Evolutionary conservation across 1,139 yeast species (phyloP).

Genomic region (Blastobotrys indianensis): DNA sequence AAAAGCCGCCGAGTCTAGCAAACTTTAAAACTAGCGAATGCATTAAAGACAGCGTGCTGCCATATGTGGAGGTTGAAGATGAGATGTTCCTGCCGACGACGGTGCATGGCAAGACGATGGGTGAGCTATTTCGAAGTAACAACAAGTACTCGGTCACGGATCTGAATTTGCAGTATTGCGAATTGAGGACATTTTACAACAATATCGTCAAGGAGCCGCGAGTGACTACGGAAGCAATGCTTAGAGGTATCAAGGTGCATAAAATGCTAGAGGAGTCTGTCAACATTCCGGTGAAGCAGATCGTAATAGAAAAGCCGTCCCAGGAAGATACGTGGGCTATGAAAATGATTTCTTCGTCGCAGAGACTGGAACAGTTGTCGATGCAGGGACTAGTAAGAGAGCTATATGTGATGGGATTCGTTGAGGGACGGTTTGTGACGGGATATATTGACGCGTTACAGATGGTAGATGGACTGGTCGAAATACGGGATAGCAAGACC

Average conservation of each 20-base stretch:
- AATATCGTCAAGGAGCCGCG: conserved; percentile 9
- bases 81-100: conserved; percentile 8
- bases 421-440: conserved; percentile 22
- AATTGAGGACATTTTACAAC: conserved; percentile 23
- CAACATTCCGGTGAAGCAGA: conserved; percentile 10
- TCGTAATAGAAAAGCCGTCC: conserved; percentile 9
- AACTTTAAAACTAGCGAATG: no score
- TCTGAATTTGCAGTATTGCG: conserved; percentile 28
- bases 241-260: conserved; percentile 28
- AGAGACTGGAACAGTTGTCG: conserved; percentile 5
- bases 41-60: no score
- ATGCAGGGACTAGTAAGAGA: conserved; percentile 25
- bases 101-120: conserved; percentile 1
- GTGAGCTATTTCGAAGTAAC: conserved; percentile 1
- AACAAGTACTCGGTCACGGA: conserved; percentile 26
- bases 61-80: conserved; percentile 2
- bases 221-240: conserved; percentile 19
- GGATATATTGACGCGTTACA: conserved; percentile 32
- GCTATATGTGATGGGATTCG: conserved; percentile 29
- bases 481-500: conserved; percentile 33
- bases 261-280: conserved; percentile 24
- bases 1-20: no score
- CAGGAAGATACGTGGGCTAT: conserved; percentile 21
- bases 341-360: conserved; percentile 13
- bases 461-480: conserved; percentile 12